Conservation (phyloP, 2,329 filamentous ascomycete species). For the Moelleriella libera region DNA sequence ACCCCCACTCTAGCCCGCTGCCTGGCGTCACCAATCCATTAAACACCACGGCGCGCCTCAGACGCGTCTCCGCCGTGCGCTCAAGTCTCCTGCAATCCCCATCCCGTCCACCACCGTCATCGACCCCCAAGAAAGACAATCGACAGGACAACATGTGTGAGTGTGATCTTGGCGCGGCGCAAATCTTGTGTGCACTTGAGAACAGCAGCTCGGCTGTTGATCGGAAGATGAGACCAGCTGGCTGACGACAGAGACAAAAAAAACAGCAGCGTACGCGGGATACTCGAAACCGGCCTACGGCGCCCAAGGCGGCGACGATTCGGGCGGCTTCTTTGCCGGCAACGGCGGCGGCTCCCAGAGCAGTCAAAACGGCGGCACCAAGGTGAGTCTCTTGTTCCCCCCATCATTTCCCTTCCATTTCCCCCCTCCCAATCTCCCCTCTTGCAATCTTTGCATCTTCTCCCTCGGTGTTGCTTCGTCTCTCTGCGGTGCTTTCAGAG, state of each 20-base stretch:
- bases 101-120: background rate
- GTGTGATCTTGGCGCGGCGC: no score
- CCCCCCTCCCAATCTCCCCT: no score
- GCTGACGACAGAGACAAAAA: background rate
- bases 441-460: background rate
- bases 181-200: conserved; percentile 19
- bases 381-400: conserved; percentile 17
- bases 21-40: background rate
- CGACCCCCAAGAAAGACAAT: no score
- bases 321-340: conserved; percentile 46
- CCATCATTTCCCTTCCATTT: background rate
- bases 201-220: background rate
- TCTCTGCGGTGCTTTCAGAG: no score
- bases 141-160: no score
- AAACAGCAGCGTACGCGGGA: conserved; percentile 33
- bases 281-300: conserved; percentile 34
- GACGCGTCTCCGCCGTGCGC: conserved; percentile 5
- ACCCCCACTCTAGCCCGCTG: no score
- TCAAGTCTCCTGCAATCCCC: background rate
- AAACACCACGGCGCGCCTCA: conserved; percentile 6
- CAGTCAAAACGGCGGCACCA: conserved; percentile 37
- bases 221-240: no score
- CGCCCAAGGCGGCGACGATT: conserved; percentile 42
- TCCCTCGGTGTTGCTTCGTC: no score
- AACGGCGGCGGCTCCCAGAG: conserved; percentile 44